phyloP scores from a whole-genome alignment of 208 protist species.

The Leptomonas seymouri region DNA sequence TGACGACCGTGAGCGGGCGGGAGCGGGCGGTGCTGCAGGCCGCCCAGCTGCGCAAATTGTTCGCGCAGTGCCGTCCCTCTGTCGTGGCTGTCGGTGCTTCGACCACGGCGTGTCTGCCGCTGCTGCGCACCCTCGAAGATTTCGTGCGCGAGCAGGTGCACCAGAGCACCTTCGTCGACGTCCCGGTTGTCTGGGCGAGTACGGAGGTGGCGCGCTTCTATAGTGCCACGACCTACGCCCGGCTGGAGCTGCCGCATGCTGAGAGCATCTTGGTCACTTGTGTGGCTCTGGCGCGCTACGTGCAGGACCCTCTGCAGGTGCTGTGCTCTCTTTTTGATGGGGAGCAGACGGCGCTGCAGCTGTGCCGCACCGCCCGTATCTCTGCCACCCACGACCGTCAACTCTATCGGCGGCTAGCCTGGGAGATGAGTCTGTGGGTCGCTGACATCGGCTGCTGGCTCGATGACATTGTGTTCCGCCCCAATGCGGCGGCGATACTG shows the following conservation, averaged over 20 bases:
- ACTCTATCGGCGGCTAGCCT: constrained; percentile 66
- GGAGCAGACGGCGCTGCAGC: constrained; percentile 59
- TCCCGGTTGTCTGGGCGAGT: constrained; percentile 77
- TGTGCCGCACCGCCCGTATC: constrained; percentile 45
- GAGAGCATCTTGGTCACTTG: constrained; percentile 53
- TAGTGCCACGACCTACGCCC: constrained; percentile 53
- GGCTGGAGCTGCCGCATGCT: constrained; percentile 43
- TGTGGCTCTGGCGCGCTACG: constrained; percentile 64
- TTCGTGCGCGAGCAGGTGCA: constrained; percentile 70
- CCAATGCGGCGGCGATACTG: constrained; percentile 51
- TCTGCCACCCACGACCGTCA: constrained; percentile 46
- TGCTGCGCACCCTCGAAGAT: constrained; percentile 63
- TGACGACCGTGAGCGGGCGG: constrained; percentile 58
- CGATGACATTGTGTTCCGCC: constrained; percentile 53
- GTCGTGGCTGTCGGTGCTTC: constrained; percentile 78
- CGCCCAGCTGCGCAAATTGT: constrained; percentile 67
- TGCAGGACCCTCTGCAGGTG: constrained; percentile 77
- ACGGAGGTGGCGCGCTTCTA: constrained; percentile 75
- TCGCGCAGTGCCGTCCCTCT: constrained; percentile 54
- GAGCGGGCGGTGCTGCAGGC: constrained; percentile 53
- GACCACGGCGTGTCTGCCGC: constrained; percentile 39
- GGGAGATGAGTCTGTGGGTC: constrained; percentile 88
- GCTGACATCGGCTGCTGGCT: constrained; percentile 64
- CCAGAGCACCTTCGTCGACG: constrained; percentile 35
- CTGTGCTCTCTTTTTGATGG: constrained; percentile 75